phyloP scores from a whole-genome alignment of 2,329 filamentous ascomycete genomes.

The Cytospora schulzeri region DNA sequence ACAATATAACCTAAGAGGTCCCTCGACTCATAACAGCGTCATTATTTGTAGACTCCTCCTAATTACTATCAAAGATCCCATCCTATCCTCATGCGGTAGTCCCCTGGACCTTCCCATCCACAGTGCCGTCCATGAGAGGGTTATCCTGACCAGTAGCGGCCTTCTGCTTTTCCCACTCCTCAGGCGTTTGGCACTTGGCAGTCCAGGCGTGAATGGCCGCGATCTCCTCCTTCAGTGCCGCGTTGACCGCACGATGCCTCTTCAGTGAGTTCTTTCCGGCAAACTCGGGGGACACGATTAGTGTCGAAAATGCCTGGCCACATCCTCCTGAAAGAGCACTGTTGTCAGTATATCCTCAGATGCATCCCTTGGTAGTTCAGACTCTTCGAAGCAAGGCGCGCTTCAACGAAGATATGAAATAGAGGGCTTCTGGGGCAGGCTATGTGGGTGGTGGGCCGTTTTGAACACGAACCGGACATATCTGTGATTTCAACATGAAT shows the following conservation, averaged over 20 bases:
- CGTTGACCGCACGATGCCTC: constrained; percentile 84
- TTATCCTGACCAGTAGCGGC: constrained; percentile 37
- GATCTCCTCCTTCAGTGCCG: constrained; percentile 81
- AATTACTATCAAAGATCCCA: neutral
- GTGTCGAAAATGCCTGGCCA: constrained; percentile 61
- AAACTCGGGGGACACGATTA: constrained; percentile 68
- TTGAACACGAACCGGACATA: constrained; percentile 71
- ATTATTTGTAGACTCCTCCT: neutral
- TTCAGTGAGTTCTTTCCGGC: constrained; percentile 75
- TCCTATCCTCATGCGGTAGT: constrained; percentile 19
- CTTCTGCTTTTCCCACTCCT: constrained; percentile 77
- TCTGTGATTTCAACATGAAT: constrained; percentile 86
- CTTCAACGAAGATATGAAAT: neutral
- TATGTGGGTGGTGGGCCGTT: neutral
- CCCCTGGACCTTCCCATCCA: constrained; percentile 46
- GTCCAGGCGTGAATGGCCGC: constrained; percentile 93
- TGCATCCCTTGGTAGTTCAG: no score
- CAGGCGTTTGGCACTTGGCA: constrained; percentile 87
- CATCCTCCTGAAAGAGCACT: constrained; percentile 53
- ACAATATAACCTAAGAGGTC: neutral
- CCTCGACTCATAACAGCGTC: neutral
- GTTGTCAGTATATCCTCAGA: neutral
- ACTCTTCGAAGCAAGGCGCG: neutral
- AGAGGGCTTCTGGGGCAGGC: no score
- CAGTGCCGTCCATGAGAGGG: constrained; percentile 48